These are phyloP conservation scores for Metschnikowia lochheadii DNA, from an alignment of 805 yeast species.

Conservation along the genomic window DNA sequence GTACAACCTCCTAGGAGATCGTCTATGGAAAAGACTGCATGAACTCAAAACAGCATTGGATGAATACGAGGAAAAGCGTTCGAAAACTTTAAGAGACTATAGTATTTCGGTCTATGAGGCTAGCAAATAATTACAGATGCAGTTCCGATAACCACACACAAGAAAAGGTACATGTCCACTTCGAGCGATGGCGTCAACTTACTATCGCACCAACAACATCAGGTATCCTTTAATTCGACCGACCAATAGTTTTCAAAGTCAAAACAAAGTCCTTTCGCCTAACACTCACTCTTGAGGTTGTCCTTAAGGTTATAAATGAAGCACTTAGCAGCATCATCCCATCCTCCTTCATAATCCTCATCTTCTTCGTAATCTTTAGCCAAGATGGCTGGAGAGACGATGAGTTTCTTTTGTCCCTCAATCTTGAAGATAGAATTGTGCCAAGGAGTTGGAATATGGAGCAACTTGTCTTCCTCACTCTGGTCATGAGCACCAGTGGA, in stretches of 20 bases:
- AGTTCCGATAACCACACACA: not conserved
- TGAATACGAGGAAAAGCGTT: constrained; percentile 24
- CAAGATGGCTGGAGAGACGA: constrained; percentile 14
- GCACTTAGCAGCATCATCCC: constrained; percentile 15
- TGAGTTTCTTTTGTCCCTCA: constrained; percentile 28
- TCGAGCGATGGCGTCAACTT: not conserved
- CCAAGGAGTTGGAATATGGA: constrained; percentile 68
- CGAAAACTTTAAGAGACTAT: constrained; percentile 30
- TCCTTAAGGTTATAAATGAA: constrained; percentile 5
- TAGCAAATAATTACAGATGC: not conserved
- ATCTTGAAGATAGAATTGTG: constrained; percentile 51
- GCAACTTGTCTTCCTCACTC: constrained; percentile 37
- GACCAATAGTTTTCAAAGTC: not conserved
- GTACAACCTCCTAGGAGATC: constrained; percentile 38
- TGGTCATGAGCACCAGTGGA: constrained; percentile 45
- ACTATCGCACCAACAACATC: not conserved
- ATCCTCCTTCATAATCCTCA: constrained; percentile 16
- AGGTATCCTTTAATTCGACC: not conserved
- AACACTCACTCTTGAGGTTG: constrained; percentile 1
- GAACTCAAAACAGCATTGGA: constrained; percentile 34
- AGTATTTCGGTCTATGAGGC: constrained; percentile 30
- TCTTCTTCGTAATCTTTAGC: constrained; percentile 9
- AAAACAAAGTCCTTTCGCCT: not conserved
- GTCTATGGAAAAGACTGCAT: constrained; percentile 24
- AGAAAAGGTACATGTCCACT: not conserved